Base-by-base conservation (phyloP, 208 protist species). In the Crithidia sp. region DNA sequence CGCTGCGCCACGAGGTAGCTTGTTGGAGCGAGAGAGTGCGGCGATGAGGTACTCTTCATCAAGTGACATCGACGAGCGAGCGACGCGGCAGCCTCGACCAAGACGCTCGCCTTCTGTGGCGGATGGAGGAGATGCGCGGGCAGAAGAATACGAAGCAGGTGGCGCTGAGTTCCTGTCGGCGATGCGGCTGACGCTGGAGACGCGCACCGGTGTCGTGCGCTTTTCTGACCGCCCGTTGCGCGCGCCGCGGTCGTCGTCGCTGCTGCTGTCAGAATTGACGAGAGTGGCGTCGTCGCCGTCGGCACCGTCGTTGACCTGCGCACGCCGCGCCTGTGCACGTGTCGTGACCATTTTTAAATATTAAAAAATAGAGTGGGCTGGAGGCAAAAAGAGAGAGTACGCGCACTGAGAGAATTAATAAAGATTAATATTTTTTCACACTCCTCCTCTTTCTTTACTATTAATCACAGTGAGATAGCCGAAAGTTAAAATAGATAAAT, bases 41-140 rank as follows among this genome's bases (percentile, higher is more conserved):
- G 67, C 56, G 3, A 43, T 45, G 2, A 89, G 67, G 59, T 89
- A 89, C 67, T 85, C 14, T 67, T 89, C 85, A 28, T 89, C 85
- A 12, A 89, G 79, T 2, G 85, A 75, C 43, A 71, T 19, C 8
- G 61, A 58, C 5, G 64, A 16, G 36, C 84, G 87, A 5, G 78
- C 54, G 10, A 91, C 74, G 0, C 90, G 87, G 63, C 84, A 91
- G 16, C 90, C 90, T 16, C 90, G 85, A 5, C 90, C 90, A 7
- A 95, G 79, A 9, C 59, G 73, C 77, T 94, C 84, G 6, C 17
- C 70, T 17, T 63, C 56, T 0, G 7, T 9, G 5, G 4, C 10
- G 0, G 28, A 9, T 13, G 17, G 28, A 28, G 28, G 28, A 28
- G 28, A 28, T 28, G 28, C 1, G 28, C 28, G 28, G 28, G 28